Evolutionary conservation across 108 stramenopile genomes (phyloP), one percentile per base, ranked within the genome.

Genomic region (Chaetoceros muelleri): DNA sequence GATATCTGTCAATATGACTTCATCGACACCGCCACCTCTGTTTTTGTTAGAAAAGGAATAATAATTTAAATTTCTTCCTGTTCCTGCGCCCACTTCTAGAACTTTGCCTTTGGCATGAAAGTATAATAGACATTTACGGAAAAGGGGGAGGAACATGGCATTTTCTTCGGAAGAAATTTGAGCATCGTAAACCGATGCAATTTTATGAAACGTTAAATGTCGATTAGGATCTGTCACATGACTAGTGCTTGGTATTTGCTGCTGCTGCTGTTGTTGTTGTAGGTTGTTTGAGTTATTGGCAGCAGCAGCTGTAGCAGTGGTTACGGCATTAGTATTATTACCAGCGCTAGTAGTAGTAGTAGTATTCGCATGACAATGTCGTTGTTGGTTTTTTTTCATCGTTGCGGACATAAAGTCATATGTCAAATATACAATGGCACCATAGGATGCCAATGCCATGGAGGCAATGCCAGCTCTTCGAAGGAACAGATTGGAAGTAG

Each of bases 11-110:
- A 90, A 54, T 2, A 82, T 51, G n/a, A 92, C 75, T 24, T 82
- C 67, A 24, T 67, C 58, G 16, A 85, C 85, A 25, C 58, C 68
- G 10, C n/a, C n/a, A n/a, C n/a, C n/a, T n/a, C n/a, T n/a, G n/a
- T n/a, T n/a, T n/a, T n/a, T n/a, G 3, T 52, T 26, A 8, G 54
- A 55, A 16, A 66, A 28, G 3, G 75, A 75, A 70, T 93, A 95
- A 31, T 75, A 85, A 2, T 48, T 64, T 17, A 93, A 28, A 57
- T 93, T 93, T 24, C 90, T 52, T 1, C 85, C 95, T 0, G 95
- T 95, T 18, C 95, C 95, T 3, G 85, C 80, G 2, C 84, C 91
- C 3, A 95, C 83, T 69, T 95, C 95, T 46, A 95, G 52, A 25
- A 87, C 84, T 34, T 65, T 61, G 20, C 95, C 95, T 47, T 68